Evolutionary conservation across 2,329 filamentous ascomycete species (phyloP).

Genomic region (Apiospora phragmitis): DNA sequence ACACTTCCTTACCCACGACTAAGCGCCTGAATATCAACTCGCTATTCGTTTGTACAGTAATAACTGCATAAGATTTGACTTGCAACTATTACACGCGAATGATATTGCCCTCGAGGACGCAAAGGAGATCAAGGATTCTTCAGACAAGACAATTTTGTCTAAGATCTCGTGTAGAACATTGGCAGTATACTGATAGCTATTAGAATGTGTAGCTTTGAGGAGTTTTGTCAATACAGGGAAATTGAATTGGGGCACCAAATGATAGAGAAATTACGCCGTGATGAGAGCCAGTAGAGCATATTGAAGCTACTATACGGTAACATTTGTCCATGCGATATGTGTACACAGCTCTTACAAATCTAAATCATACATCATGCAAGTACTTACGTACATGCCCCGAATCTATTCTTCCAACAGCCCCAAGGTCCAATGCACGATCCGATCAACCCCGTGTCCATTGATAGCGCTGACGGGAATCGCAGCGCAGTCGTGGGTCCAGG

Average conservation of each 20-base stretch:
- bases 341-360: background rate
- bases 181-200: background rate
- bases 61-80: background rate
- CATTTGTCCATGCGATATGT: background rate
- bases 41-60: background rate
- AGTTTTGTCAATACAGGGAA: background rate
- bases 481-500: constrained; percentile 62
- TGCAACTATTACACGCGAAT: background rate
- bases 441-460: constrained; percentile 77
- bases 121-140: background rate
- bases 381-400: background rate
- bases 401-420: constrained; percentile 58
- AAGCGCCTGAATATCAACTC: background rate
- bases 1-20: background rate
- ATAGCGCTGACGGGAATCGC: constrained; percentile 90
- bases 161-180: background rate
- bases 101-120: background rate
- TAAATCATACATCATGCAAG: background rate
- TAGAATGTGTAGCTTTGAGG: background rate
- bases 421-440: constrained; percentile 72
- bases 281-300: background rate
- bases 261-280: background rate
- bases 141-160: background rate
- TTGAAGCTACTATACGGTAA: background rate
- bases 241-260: background rate